Evolutionary conservation across 495 filamentous ascomycete genomes (phyloP).

Genomic region (Penicillium longicatenatum): DNA sequence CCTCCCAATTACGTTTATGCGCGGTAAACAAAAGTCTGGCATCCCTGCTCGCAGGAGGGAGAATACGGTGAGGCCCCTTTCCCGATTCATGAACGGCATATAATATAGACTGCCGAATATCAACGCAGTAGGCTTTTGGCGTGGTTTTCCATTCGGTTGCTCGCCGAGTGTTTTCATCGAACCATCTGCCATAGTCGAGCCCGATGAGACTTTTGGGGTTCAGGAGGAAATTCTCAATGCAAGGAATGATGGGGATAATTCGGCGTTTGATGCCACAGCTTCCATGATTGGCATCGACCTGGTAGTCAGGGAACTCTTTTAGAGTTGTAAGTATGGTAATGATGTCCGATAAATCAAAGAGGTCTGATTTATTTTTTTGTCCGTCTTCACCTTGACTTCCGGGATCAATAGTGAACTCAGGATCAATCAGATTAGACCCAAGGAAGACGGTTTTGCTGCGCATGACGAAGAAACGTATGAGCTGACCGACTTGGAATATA

Average conservation of each 20-base stretch:
- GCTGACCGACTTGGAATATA: conserved; percentile 83
- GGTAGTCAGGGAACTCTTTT: conserved; percentile 70
- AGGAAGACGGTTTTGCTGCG: conserved; percentile 50
- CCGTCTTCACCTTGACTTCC: conserved; percentile 19
- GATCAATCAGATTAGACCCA: conserved; percentile 49
- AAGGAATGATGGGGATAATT: conserved; percentile 67
- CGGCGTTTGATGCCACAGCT: conserved; percentile 75
- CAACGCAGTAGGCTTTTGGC: conserved; percentile 27
- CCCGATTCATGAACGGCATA: conserved; percentile 13
- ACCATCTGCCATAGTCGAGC: conserved; percentile 54
- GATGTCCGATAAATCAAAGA: conserved; percentile 44
- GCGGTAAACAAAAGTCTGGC: conserved; percentile 44
- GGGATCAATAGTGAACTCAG: conserved; percentile 27
- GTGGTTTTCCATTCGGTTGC: not conserved
- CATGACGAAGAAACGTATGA: conserved; percentile 72
- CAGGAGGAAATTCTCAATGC: conserved; percentile 64
- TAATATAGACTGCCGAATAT: conserved; percentile 34
- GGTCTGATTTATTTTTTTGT: conserved; percentile 6
- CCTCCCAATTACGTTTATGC: conserved; percentile 45
- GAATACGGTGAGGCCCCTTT: not conserved
- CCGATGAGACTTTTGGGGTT: conserved; percentile 68
- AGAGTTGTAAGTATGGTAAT: conserved; percentile 53
- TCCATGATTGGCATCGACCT: conserved; percentile 74
- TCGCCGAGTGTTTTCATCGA: conserved; percentile 6
- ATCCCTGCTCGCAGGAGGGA: conserved; percentile 20